Percentiles rank a stretch among this genome's conserved stretches.
These are phyloP conservation scores for Coemansia sp. DNA, from an alignment of 192 early-diverging fungal genomes.

Conservation along the genomic window DNA sequence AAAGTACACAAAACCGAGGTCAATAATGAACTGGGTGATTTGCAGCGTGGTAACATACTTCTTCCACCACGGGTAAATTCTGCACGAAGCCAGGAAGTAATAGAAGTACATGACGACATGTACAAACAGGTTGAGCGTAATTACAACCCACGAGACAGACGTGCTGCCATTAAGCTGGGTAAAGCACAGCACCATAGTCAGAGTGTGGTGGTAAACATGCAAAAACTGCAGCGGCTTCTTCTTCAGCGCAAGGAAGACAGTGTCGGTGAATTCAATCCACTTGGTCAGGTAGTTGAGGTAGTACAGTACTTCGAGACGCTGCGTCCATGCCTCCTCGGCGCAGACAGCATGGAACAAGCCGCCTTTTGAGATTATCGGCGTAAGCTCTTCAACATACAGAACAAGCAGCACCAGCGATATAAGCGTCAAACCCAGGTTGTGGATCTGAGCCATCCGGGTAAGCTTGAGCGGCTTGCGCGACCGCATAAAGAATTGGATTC, in stretches of 20 bases:
- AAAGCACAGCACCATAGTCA: slow-evolving; percentile 86
- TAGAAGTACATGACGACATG: slow-evolving; percentile 94
- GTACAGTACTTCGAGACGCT: slow-evolving; percentile 78
- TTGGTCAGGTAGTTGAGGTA: slow-evolving; percentile 93
- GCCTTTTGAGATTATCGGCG: slow-evolving; percentile 66
- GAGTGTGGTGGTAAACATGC: slow-evolving; percentile 90
- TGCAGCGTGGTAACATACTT: slow-evolving; percentile 88
- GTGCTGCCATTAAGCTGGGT: slow-evolving; percentile 73
- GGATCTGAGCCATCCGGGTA: slow-evolving; percentile 70
- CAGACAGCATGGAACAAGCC: slow-evolving; percentile 76
- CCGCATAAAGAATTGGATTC: slow-evolving; percentile 71
- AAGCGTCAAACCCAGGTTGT: slow-evolving; percentile 76
- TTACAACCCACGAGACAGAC: slow-evolving; percentile 61
- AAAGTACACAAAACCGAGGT: slow-evolving; percentile 81
- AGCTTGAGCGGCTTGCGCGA: slow-evolving; percentile 67
- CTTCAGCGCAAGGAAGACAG: slow-evolving; percentile 80
- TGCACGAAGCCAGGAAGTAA: slow-evolving; percentile 76
- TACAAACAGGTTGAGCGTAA: slow-evolving; percentile 81
- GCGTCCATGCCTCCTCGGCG: slow-evolving; percentile 67
- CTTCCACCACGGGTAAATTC: slow-evolving; percentile 89
- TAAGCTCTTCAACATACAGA: slow-evolving; percentile 73
- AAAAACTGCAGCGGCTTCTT: slow-evolving; percentile 88
- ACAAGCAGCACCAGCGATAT: slow-evolving; percentile 68
- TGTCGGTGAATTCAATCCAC: slow-evolving; percentile 87
- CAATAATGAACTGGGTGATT: slow-evolving; percentile 88